Percentiles rank a stretch among this genome's conserved stretches.
Evolutionary conservation across 2,329 filamentous ascomycete genomes (phyloP).

Genomic region (Trichophyton rubrum): DNA sequence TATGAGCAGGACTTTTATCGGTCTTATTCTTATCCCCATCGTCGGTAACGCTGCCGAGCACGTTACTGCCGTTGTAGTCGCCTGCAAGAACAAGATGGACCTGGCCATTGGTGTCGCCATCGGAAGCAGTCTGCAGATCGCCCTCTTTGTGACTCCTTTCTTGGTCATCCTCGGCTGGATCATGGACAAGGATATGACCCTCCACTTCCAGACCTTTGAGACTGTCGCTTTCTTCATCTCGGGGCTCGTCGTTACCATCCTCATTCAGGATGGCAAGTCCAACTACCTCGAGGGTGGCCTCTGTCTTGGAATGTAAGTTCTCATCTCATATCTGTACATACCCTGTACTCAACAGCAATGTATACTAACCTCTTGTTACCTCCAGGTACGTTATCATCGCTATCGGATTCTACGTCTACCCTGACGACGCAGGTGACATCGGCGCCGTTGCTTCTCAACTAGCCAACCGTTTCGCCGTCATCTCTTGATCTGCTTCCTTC

Average conservation of each 20-base stretch:
- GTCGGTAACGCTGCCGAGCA: constrained; percentile 72
- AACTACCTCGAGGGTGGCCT: constrained; percentile 77
- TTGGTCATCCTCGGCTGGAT: constrained; percentile 72
- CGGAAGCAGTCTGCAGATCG: constrained; percentile 71
- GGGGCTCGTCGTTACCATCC: constrained; percentile 58
- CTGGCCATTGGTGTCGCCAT: constrained; percentile 67
- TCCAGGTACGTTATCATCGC: constrained; percentile 34
- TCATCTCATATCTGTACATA: background rate
- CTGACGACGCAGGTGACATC: constrained; percentile 25
- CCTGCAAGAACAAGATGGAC: constrained; percentile 57
- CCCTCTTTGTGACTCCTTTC: constrained; percentile 66
- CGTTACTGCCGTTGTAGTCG: constrained; percentile 68
- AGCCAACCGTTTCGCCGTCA: background rate
- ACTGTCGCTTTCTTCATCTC: constrained; percentile 66
- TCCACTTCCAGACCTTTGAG: constrained; percentile 71
- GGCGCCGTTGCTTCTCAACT: constrained; percentile 4
- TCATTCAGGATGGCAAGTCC: constrained; percentile 68
- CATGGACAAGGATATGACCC: constrained; percentile 57
- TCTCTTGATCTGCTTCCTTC: background rate
- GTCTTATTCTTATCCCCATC: constrained; percentile 65
- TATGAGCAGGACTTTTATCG: constrained; percentile 71
- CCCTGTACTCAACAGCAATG: background rate
- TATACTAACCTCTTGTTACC: constrained; percentile 7
- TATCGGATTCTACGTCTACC: constrained; percentile 39
- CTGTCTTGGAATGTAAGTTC: constrained; percentile 44